Conservation (phyloP, 371 early-diverging fungal genomes). For the Zychaea mexicana region DNA sequence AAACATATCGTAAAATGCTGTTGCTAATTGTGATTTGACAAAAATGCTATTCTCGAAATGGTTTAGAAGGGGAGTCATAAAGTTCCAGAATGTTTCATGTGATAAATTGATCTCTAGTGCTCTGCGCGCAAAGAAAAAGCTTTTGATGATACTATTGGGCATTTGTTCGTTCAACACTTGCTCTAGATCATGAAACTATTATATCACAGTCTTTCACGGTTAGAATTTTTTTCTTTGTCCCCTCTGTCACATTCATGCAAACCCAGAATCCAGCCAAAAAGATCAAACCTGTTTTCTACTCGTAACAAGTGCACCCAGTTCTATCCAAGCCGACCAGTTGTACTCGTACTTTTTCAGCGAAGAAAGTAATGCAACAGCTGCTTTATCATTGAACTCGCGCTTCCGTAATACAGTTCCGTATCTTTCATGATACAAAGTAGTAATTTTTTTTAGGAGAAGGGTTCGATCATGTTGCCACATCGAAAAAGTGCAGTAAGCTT, state of each 20-base stretch:
- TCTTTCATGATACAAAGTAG: conserved; percentile 16
- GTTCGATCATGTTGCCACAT: no score
- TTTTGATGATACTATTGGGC: conserved; percentile 55
- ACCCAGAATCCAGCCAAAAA: no score
- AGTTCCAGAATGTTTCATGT: conserved; percentile 16
- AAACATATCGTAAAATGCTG: conserved; percentile 43
- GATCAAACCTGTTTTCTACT: conserved; percentile 48
- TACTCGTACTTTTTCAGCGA: conserved; percentile 74
- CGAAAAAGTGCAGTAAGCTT: no score
- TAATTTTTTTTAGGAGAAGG: no score
- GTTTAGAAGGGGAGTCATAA: conserved; percentile 29
- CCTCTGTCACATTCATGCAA: no score
- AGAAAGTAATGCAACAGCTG: conserved; percentile 58
- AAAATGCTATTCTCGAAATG: conserved; percentile 61
- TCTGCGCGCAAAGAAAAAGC: conserved; percentile 61
- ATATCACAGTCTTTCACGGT: background rate
- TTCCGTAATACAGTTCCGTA: conserved; percentile 59
- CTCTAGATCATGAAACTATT: conserved; percentile 19
- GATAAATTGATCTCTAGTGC: conserved; percentile 41
- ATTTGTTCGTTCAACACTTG: conserved; percentile 27
- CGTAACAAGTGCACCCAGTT: conserved; percentile 61
- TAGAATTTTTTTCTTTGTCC: no score
- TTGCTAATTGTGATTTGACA: conserved; percentile 65
- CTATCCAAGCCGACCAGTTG: conserved; percentile 95
- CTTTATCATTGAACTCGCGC: conserved; percentile 46